Conservation (phyloP, 257 asterid genomes). For the Henckelia pumila region DNA sequence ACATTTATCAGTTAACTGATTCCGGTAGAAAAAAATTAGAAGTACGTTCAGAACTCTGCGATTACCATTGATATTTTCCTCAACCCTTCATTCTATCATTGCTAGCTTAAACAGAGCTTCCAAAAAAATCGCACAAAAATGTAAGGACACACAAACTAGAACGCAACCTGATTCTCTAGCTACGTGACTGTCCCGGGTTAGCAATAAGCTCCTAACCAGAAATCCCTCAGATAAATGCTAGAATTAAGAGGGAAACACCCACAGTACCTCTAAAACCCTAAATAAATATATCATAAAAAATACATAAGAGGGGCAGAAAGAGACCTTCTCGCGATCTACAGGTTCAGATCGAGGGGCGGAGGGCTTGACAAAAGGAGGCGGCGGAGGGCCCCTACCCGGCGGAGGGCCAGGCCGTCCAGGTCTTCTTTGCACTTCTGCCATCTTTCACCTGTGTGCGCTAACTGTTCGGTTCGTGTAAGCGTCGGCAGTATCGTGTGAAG, state of each 20-base stretch:
- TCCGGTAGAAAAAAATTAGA: too few species aligned
- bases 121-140: not conserved
- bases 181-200: not conserved
- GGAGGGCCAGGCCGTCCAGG: conserved; percentile 51
- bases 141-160: not conserved
- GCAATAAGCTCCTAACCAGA: not conserved
- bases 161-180: not conserved
- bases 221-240: not conserved
- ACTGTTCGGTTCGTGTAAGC: too few species aligned
- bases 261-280: conserved; percentile 14
- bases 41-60: not conserved
- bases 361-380: conserved; percentile 36
- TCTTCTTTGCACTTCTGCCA: conserved; percentile 65
- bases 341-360: conserved; percentile 50
- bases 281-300: not conserved
- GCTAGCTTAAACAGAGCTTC: not conserved
- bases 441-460: conserved; percentile 25
- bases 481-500: too few species aligned
- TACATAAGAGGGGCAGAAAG: not conserved
- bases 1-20: too few species aligned
- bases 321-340: conserved; percentile 83
- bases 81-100: not conserved
- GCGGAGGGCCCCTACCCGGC: conserved; percentile 59
- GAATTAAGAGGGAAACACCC: not conserved
- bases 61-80: not conserved